Evolutionary conservation across 306 rosid species (phyloP), one percentile per base, ranked within the genome.

Genomic region (Pyrus betulifolia): DNA sequence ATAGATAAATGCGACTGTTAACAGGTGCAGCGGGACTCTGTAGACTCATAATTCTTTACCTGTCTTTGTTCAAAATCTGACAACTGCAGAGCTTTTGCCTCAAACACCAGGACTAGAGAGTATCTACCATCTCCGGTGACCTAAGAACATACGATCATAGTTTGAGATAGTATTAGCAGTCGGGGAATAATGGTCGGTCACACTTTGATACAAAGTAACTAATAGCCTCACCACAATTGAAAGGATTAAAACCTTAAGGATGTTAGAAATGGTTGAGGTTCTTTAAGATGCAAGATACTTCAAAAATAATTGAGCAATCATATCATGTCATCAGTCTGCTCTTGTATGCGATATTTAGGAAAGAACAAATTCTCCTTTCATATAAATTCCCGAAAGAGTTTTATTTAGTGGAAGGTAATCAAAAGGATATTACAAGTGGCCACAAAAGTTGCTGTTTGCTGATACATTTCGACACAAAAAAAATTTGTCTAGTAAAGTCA

Each of bases 41-140:
- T 11, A 35, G 21, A 72, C 54, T 33, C 17, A 71, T 35, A 13
- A 33, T 57, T 71, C 55, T n/a, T 54, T 83, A 92, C 98, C 96
- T 90, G 96, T 92, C 97, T 89, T 77, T 67, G n/a, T 72, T 92
- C 98, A 86, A 95, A 95, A 87, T 90, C 98, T 58, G 96, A 90
- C 66, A 92, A 79, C 79, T 84, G 68, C 81, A 92, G 84, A 76
- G 94, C 89, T 82, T 84, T 95, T 40, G 97, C 97, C 88, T 89
- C 90, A 58, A 95, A 92, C 76, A 81, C 91, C 81, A 95, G 86
- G 79, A 83, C 92, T 86, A 95, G 77, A 82, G 80, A 75, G 82
- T 95, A 95, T 82, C 89, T 89, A 68, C 96, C 91, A 78, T 88
- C 96, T 85, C 82, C 84, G 45, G 91, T 86, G 82, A 92, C 98